Evolutionary conservation across 2,329 filamentous ascomycete species (phyloP), one percentile per base, ranked within the genome.

Genomic region (Cladophialophora psammophila): DNA sequence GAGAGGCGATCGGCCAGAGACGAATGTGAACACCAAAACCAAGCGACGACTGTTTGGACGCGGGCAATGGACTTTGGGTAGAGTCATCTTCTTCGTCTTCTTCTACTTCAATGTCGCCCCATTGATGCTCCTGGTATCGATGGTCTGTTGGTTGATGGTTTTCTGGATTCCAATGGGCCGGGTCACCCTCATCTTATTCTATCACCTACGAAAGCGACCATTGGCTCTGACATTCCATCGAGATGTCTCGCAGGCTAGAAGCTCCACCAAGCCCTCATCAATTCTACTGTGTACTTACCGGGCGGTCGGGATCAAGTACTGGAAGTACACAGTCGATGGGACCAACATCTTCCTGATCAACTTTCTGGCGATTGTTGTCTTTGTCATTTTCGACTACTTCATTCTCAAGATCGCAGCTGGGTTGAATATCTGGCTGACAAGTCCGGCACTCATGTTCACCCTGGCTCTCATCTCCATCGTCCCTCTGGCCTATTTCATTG

Each of bases 301-400:
- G 66, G 95, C 95, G 52, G 94, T 96, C 12, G 95, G 95, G 12
- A 85, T 89, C 72, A 94, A 94, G 78, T 99, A 99, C 83, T 99
- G 96, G 94, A 99, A 99, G 81, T 99, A 99, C 80, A 99, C 95
- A 3, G 85, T 99, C 66, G 95, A 99, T 76, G 96, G 95, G 63
- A 99, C 95, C 68, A 99, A 99, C 80, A 96, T 99, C 76, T 98
- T 99, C 81, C 88, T 99, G 72, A 97, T 99, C 83, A 99, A 99
- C 78, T 86, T 99, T 65, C 92, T 98, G 81, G 91, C 88, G 12
- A 87, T 99, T 18, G 95, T 99, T n/a, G 82, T 92, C 31, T 97
- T 99, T 76, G 91, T 94, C 75, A 96, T 99, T 69, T 88, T 96
- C 71, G 95, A 99, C 82, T 98, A 94, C 85, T 89, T 89, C 67